Percentiles rank a stretch among this genome's conserved stretches.
Evolutionary conservation across 495 filamentous ascomycete species (phyloP).

Genomic region (Podospora pseudocomata): DNA sequence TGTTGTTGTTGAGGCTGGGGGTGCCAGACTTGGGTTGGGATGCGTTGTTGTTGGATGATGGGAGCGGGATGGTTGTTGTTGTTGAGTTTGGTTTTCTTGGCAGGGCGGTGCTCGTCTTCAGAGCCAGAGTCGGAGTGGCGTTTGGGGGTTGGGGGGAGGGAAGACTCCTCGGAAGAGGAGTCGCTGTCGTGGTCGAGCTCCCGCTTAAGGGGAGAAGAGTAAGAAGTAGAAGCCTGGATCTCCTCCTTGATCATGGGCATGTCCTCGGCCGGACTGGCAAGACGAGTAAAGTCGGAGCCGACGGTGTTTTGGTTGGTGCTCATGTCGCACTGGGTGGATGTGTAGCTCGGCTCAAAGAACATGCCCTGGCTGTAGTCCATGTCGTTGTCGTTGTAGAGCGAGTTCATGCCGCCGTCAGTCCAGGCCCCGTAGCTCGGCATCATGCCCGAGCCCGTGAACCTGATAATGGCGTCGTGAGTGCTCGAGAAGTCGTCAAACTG

Average conservation of each 20-base stretch:
- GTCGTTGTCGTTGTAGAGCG: background rate
- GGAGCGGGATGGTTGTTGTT: constrained; percentile 7
- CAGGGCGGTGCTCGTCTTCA: constrained; percentile 21
- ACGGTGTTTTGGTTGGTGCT: constrained; percentile 12
- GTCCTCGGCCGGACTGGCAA: constrained; percentile 8
- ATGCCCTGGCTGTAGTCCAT: constrained; percentile 20
- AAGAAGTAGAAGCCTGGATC: constrained; percentile 22
- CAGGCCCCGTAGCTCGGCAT: constrained; percentile 13
- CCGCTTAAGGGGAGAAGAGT: constrained; percentile 20
- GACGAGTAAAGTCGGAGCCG: background rate
- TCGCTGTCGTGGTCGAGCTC: constrained; percentile 14
- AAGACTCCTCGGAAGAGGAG: constrained; percentile 23
- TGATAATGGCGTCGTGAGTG: constrained; percentile 2
- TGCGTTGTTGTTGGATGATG: background rate
- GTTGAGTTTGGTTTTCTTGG: constrained; percentile 19
- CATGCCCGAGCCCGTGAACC: constrained; percentile 6
- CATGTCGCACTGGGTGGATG: constrained; percentile 11
- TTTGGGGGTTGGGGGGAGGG: constrained; percentile 25
- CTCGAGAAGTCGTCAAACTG: constrained; percentile 17
- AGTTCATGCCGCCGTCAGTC: constrained; percentile 9
- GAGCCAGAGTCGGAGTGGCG: constrained; percentile 21
- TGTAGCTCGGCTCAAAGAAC: constrained; percentile 11
- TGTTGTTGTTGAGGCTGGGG: background rate
- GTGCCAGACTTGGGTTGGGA: background rate
- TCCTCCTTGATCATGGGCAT: constrained; percentile 36